Percentiles rank a stretch among this genome's conserved stretches.
Conservation (phyloP, 140 eudicot species). For the Cichorium intybus region DNA sequence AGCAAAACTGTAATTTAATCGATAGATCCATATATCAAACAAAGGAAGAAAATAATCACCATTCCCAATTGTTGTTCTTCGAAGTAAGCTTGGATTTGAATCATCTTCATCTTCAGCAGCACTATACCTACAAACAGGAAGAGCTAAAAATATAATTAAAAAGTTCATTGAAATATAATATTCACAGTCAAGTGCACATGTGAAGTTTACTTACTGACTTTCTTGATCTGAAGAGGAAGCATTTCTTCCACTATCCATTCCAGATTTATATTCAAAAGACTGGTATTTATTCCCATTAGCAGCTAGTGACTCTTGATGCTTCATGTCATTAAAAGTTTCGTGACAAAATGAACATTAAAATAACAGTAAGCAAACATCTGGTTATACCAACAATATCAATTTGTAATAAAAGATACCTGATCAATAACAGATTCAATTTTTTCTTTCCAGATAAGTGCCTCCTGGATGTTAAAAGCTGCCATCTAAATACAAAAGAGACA, state of each 20-base stretch:
- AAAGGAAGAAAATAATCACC: constrained; percentile 39
- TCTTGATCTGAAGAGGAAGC: constrained; percentile 93
- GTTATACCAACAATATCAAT: background rate
- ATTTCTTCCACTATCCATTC: constrained; percentile 69
- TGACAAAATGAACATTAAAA: background rate
- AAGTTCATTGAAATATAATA: background rate
- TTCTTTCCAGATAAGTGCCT: constrained; percentile 98
- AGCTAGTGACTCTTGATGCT: constrained; percentile 96
- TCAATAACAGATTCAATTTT: constrained; percentile 97
- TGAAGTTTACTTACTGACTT: constrained; percentile 69
- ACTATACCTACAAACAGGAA: constrained; percentile 55
- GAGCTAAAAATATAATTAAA: background rate
- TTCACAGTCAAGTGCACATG: background rate
- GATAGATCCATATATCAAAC: background rate
- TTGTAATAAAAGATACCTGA: constrained; percentile 48
- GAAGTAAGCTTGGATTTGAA: constrained; percentile 54
- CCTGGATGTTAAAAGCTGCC: constrained; percentile 99
- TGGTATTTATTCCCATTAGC: constrained; percentile 79
- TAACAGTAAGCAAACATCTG: background rate
- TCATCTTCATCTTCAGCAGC: constrained; percentile 96
- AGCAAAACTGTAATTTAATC: no score
- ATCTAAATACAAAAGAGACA: constrained; percentile 50
- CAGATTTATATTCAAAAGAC: constrained; percentile 91
- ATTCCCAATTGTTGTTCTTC: constrained; percentile 96
- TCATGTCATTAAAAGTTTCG: constrained; percentile 26